Evolutionary conservation across 495 filamentous ascomycete species (phyloP).

Genomic region (Tuber brumale): DNA sequence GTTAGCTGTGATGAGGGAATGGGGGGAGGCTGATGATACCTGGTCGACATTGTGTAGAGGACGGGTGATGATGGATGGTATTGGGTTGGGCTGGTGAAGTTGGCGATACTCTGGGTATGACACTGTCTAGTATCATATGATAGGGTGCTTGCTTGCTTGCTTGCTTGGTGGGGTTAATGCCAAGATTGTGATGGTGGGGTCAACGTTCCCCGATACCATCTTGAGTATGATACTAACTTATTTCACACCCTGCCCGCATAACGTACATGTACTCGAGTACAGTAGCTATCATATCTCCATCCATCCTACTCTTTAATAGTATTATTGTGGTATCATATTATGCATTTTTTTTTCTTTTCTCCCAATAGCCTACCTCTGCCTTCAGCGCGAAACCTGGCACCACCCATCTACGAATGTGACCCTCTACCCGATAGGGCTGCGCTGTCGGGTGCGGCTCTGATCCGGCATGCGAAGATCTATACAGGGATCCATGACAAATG

Average conservation of each 20-base stretch:
- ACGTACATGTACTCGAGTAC: neutral
- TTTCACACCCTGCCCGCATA: neutral
- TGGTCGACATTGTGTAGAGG: conserved; percentile 2
- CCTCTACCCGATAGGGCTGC: neutral
- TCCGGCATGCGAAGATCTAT: neutral
- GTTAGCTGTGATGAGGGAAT: neutral
- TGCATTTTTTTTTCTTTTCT: neutral
- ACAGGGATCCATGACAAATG: neutral
- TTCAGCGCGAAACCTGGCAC: neutral
- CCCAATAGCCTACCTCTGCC: neutral
- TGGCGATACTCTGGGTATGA: neutral
- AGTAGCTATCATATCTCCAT: neutral
- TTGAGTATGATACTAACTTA: too few relatives aligned
- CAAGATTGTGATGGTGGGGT: neutral
- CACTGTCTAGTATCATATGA: neutral
- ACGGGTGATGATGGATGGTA: neutral
- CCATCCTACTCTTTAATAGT: neutral
- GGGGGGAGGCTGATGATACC: neutral
- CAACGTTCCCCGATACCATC: neutral
- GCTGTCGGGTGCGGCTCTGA: neutral
- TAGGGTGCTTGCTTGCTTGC: neutral
- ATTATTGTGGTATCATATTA: too few relatives aligned
- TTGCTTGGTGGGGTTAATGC: neutral
- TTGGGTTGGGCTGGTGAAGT: neutral
- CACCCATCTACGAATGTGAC: neutral